Percentiles rank a stretch among this genome's conserved stretches.
These are phyloP conservation scores for Castanea mollissima DNA, from an alignment of 306 rosid genomes.

Conservation along the genomic window DNA sequence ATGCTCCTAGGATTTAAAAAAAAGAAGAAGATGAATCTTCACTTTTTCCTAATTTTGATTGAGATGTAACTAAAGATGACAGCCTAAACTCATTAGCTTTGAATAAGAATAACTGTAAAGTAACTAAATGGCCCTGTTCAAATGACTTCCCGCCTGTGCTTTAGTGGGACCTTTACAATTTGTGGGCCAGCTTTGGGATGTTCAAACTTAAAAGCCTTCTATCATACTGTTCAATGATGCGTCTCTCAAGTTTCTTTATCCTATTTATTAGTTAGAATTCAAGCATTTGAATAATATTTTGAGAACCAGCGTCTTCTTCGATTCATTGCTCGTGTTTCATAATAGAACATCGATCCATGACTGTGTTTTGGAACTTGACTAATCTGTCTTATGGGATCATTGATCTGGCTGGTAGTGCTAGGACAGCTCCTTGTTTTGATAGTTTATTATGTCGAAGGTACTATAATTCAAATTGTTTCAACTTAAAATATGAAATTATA, in stretches of 20 bases:
- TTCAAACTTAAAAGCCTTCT: neutral
- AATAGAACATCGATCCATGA: too few relatives aligned
- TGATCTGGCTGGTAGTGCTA: neutral
- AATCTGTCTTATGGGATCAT: too few relatives aligned
- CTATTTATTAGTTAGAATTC: too few relatives aligned
- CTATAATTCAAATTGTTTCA: neutral
- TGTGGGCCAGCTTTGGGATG: neutral
- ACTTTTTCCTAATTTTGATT: neutral
- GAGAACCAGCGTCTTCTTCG: too few relatives aligned
- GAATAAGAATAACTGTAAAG: neutral
- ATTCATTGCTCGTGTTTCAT: too few relatives aligned
- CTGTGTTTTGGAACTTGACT: too few relatives aligned
- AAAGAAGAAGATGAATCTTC: neutral
- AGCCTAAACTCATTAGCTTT: neutral
- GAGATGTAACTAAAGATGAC: neutral
- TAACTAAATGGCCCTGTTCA: neutral
- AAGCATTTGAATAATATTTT: too few relatives aligned
- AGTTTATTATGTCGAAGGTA: neutral
- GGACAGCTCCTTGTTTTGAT: neutral
- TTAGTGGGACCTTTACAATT: neutral
- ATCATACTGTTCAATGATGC: neutral
- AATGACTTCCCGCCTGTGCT: neutral
- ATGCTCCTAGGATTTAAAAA: neutral
- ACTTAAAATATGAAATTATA: neutral
- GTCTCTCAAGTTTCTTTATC: too few relatives aligned